Evolutionary conservation across 2,329 filamentous ascomycete genomes (phyloP), one percentile per base, ranked within the genome.

Genomic region (Calycina marina): DNA sequence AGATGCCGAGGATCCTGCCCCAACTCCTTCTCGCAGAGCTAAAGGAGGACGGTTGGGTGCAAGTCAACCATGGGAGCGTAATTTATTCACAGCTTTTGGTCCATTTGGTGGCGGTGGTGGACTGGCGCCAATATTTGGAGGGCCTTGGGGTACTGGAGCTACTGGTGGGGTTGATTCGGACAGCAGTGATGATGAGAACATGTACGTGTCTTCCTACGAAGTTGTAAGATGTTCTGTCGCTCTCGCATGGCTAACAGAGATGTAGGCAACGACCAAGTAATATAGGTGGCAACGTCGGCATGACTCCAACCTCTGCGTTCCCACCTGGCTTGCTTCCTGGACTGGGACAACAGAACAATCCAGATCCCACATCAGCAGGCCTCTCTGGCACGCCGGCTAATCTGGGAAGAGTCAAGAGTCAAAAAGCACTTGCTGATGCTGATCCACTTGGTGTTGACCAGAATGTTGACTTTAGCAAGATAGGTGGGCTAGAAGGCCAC

Each of bases 381-480:
- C 51, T 61, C 28, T 65, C 69, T 15, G 74, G 72, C 10, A 75
- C 71, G 8, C 72, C 84, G 4, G 80, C 82, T 6, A 90, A 92
- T 44, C 73, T 96, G 22, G 90, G 90, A 42, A 94, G 88, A 57
- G 69, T 96, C 48, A 94, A 92, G 59, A 86, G 93, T 51, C 81
- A 78, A 50, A 92, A 93, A 53, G 77, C 83, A 4, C 67, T 94
- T 29, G 88, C 88, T 14, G 90, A 98, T 59, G 83, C 86, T 3
- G 90, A 96, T 51, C 90, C 90, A 27, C 68, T 98, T 3, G 90
- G 90, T 6, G 85, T 98, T 18, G 86, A 96, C 51, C 63, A 88
- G 50, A 88, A 74, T 48, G 84, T 98, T 40, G 86, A 86, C 51
- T 94, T 98, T 53, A 88, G 82, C 54, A 83, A 86, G 43, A 86